A percentile compares a stretch with the other conserved stretches of the same genome.
Evolutionary conservation across 768 basidiomycete genomes (phyloP).

Genomic region (Lyophyllum decastes): DNA sequence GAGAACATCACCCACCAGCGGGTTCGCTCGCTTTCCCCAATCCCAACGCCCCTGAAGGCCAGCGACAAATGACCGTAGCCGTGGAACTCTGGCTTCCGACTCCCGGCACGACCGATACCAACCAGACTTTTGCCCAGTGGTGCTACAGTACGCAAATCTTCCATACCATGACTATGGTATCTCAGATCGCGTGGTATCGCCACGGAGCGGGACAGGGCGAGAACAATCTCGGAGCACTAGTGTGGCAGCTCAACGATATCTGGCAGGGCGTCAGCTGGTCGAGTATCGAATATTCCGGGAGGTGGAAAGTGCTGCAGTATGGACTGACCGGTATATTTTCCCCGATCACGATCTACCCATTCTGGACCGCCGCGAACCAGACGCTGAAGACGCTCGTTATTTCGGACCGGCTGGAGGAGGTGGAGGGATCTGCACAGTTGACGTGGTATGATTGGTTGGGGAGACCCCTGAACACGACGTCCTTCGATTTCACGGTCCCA

Average conservation of each 20-base stretch:
- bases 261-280: constrained; percentile 64
- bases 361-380: constrained; percentile 53
- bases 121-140: constrained; percentile 65
- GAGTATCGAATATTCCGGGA: constrained; percentile 54
- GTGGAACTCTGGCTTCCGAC: constrained; percentile 59
- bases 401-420: constrained; percentile 52
- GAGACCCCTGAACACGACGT: constrained; percentile 35
- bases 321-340: constrained; percentile 44
- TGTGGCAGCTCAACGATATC: constrained; percentile 64
- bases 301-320: constrained; percentile 63
- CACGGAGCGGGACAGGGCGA: constrained; percentile 59
- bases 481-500: constrained; percentile 42
- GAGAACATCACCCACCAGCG: constrained; percentile 59
- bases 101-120: constrained; percentile 45
- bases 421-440: constrained; percentile 46
- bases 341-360: constrained; percentile 53
- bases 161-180: constrained; percentile 59
- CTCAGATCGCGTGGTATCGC: constrained; percentile 61
- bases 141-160: constrained; percentile 64
- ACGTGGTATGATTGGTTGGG: constrained; percentile 64
- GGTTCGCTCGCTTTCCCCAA: constrained; percentile 55
- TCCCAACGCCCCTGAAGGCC: constrained; percentile 53
- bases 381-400: constrained; percentile 50
- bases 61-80: constrained; percentile 50
- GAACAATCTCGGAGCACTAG: constrained; percentile 58